Evolutionary conservation across 73 alveolate species (phyloP), one percentile per base, ranked within the genome.

Genomic region (Uronychia setigera): DNA sequence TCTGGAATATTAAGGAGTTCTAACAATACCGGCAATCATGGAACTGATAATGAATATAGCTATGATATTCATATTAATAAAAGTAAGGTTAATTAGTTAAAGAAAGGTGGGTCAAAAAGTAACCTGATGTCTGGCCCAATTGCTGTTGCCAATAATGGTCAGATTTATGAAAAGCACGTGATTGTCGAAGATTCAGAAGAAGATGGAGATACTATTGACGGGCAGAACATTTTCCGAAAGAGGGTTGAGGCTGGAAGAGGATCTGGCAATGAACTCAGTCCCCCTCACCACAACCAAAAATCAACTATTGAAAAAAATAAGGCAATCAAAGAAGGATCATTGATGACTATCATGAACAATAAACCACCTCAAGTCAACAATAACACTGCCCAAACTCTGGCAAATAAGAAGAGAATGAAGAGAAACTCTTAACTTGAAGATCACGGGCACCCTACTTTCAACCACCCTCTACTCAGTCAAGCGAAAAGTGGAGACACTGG

Each of bases 11-110:
- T 67, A 5, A 67, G 79, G 79, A 13, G n/a, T 19, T 46, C 67
- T 19, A 46, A 46, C 67, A 46, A 46, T 19, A 46, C 67, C 19
- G 67, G 67, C 67, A 46, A 67, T 26, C 29, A 26, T 1, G 79
- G 79, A 26, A 67, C 1, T 26, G 79, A 67, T 26, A 67, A 67
- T 28, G 79, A 25, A 67, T 67, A 67, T 67, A 67, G 32, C 79
- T 67, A 67, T 67, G 79, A 67, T 5, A 67, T 67, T 26, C 30
- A 5, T 67, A 9, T 67, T 5, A 28, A 67, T 26, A 67, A 67
- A 67, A 67, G 79, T 67, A 46, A 46, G 5, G 14, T 26, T 13
- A 26, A 25, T 30, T 5, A 13, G 79, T 13, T 26, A 67, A 67
- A 26, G 5, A 67, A 1, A 67, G 32, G 32, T 67, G 29, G 34